Conservation (phyloP, 257 asterid species). For the Solanum sejunctum region DNA sequence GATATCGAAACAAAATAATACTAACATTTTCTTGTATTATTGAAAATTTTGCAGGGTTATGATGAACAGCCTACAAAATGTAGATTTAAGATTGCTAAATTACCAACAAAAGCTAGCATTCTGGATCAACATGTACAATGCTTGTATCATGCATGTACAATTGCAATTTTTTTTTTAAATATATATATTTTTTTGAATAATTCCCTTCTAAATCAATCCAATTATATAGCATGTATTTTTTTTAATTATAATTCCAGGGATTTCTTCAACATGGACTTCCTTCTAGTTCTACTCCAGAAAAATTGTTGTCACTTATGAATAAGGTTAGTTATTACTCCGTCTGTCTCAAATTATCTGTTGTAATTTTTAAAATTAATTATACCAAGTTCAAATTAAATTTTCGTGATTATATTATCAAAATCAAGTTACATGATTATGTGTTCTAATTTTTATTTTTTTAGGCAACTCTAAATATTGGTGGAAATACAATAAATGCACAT, state of each 20-base stretch:
- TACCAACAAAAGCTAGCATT: slow-evolving; percentile 36
- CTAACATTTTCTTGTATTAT: background rate
- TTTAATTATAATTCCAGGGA: slow-evolving; percentile 31
- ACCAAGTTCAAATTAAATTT: background rate
- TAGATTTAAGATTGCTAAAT: slow-evolving; percentile 34
- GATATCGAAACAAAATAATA: too few relatives aligned
- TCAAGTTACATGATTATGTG: too few relatives aligned
- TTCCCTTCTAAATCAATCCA: background rate
- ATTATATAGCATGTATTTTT: background rate
- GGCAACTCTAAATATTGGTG: slow-evolving; percentile 68
- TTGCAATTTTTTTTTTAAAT: background rate
- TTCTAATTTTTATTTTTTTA: slow-evolving; percentile 8
- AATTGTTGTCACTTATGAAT: slow-evolving; percentile 45
- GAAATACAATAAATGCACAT: slow-evolving; percentile 47
- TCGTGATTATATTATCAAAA: background rate
- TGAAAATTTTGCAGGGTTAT: slow-evolving; percentile 26
- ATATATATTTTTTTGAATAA: background rate
- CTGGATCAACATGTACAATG: slow-evolving; percentile 47
- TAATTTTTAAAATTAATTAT: background rate
- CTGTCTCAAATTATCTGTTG: background rate
- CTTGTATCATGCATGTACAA: slow-evolving; percentile 42
- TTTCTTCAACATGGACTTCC: slow-evolving; percentile 76
- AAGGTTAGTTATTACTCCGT: slow-evolving; percentile 22
- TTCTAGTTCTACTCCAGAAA: slow-evolving; percentile 45
- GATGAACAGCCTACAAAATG: slow-evolving; percentile 54